Evolutionary conservation across 2,329 filamentous ascomycete species (phyloP).

Genomic region (Cytospora paraplurivora): DNA sequence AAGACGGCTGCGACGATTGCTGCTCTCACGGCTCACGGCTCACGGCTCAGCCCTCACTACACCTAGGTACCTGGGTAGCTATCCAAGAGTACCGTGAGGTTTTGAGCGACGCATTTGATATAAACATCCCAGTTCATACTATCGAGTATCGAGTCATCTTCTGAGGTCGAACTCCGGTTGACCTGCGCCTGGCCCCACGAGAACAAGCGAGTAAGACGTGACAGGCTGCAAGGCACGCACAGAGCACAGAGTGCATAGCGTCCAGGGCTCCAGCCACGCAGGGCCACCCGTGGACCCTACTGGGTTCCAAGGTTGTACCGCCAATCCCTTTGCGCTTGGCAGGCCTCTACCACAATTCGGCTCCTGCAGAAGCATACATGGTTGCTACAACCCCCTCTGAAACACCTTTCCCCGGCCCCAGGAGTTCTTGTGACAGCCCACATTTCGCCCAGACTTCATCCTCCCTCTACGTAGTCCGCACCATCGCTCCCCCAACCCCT

Average conservation of each 20-base stretch:
- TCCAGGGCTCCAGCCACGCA: conserved; percentile 8
- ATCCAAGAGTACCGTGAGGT: not conserved
- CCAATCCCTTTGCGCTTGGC: conserved; percentile 23
- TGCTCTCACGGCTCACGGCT: not conserved
- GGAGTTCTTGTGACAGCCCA: conserved; percentile 30
- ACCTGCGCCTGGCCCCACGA: not conserved
- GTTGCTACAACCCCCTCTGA: conserved; percentile 40
- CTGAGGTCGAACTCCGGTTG: not conserved
- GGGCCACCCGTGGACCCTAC: conserved; percentile 11
- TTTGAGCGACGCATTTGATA: not conserved
- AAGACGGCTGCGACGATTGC: not conserved
- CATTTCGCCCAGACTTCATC: conserved; percentile 18
- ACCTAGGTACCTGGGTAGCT: too few relatives aligned
- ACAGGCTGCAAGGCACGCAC: not conserved
- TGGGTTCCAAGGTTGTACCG: not conserved
- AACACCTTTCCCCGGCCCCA: conserved; percentile 35
- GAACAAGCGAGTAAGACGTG: not conserved
- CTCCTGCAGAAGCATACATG: conserved; percentile 33
- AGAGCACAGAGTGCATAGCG: conserved; percentile 13
- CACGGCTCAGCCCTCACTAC: not conserved
- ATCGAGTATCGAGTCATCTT: not conserved
- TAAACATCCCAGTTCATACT: not conserved
- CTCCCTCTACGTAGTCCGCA: conserved; percentile 15
- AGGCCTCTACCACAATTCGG: conserved; percentile 33
- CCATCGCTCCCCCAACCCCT: conserved; percentile 10